A percentile compares a stretch with the other conserved stretches of the same genome.
Conservation (phyloP, 2,329 filamentous ascomycete genomes). For the Fusarium verrucosum region DNA sequence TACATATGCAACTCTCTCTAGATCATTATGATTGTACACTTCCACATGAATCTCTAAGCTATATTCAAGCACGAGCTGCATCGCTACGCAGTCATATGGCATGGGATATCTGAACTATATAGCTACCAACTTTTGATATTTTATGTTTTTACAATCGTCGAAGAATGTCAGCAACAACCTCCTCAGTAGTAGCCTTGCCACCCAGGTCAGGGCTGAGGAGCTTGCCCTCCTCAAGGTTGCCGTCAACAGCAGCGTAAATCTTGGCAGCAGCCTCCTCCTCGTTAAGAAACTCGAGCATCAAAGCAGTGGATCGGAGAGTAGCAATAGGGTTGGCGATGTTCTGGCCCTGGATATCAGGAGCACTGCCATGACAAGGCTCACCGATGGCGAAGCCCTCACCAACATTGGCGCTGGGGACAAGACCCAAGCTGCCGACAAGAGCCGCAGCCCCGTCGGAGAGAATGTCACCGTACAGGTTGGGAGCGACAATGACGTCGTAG, state of each 20-base stretch:
- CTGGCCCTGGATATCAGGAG: conserved; percentile 93
- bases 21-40: conserved; percentile 13
- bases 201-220: conserved; percentile 90
- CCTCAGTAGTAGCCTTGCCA: conserved; percentile 82
- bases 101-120: conserved; percentile 5
- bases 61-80: not conserved
- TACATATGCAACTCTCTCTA: conserved; percentile 40
- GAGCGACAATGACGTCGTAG: conserved; percentile 98
- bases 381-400: conserved; percentile 94
- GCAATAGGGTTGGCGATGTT: conserved; percentile 97
- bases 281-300: conserved; percentile 96
- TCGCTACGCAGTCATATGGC: not conserved
- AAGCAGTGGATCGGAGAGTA: conserved; percentile 85
- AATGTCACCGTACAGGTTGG: conserved; percentile 97
- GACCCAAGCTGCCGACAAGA: conserved; percentile 87
- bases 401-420: conserved; percentile 95
- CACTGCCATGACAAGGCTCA: conserved; percentile 96
- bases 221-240: conserved; percentile 83
- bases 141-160: conserved; percentile 72
- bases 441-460: conserved; percentile 95
- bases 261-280: conserved; percentile 85
- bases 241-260: conserved; percentile 94
- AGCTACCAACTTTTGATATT: conserved; percentile 13
- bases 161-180: conserved; percentile 89
- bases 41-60: conserved; percentile 5